Evolutionary conservation across 805 yeast species (phyloP).

Genomic region (Metschnikowia orientalis): DNA sequence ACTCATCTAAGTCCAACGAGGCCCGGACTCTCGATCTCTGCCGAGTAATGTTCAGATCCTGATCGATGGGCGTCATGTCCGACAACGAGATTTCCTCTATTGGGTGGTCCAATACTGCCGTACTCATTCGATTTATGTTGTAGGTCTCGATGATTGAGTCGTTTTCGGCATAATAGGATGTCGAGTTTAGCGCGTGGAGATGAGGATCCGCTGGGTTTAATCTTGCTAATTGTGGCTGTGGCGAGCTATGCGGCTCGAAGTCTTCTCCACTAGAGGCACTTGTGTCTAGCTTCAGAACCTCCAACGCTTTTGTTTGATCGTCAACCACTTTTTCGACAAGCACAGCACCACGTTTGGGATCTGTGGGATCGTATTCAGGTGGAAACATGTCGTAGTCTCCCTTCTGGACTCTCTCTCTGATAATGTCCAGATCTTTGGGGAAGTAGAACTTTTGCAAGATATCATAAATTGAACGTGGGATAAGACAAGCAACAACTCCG

Average conservation of each 20-base stretch:
- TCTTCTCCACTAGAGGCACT: constrained; percentile 5
- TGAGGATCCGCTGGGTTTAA: constrained; percentile 1
- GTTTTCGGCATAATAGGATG: constrained; percentile 31
- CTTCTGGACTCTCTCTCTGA: constrained; percentile 61
- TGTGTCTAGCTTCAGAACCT: constrained; percentile 2
- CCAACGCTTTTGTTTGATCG: not conserved
- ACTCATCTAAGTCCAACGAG: constrained; percentile 35
- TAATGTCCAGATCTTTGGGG: constrained; percentile 69
- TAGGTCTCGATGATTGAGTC: constrained; percentile 32
- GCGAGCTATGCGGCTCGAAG: no score
- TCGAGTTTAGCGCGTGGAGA: constrained; percentile 26
- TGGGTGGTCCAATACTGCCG: constrained; percentile 32
- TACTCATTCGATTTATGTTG: constrained; percentile 24
- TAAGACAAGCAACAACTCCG: constrained; percentile 59
- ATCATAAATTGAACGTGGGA: constrained; percentile 67
- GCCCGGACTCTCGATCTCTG: constrained; percentile 24
- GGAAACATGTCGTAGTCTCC: constrained; percentile 72
- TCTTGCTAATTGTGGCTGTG: no score
- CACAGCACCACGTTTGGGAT: constrained; percentile 51
- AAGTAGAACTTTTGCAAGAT: constrained; percentile 45
- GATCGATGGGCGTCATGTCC: constrained; percentile 17
- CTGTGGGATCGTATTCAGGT: constrained; percentile 71
- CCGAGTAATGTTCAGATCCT: constrained; percentile 14
- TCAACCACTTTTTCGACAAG: constrained; percentile 2
- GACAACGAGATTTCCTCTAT: constrained; percentile 53